Evolutionary conservation across 2,329 filamentous ascomycete species (phyloP).

Genomic region (Pseudocercospora musae): DNA sequence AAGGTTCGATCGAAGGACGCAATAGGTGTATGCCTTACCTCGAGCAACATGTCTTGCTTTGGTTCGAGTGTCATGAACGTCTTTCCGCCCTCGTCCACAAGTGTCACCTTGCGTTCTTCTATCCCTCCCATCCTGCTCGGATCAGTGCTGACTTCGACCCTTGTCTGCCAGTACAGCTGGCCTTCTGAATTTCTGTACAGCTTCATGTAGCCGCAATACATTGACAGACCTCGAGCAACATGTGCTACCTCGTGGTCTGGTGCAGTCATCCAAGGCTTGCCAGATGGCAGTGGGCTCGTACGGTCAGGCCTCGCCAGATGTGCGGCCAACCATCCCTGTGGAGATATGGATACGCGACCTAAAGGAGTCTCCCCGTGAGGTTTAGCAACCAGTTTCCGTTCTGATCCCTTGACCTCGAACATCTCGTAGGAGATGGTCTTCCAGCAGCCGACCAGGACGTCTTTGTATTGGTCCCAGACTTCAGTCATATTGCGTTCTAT

Average conservation of each 20-base stretch:
- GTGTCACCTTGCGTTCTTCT: slow-evolving; percentile 23
- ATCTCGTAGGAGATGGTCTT: slow-evolving; percentile 27
- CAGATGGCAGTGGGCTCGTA: slow-evolving; percentile 15
- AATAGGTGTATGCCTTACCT: slow-evolving; percentile 5
- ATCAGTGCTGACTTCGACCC: slow-evolving; percentile 25
- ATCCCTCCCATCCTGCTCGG: slow-evolving; percentile 23
- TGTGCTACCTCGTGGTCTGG: slow-evolving; percentile 24
- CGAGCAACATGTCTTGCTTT: slow-evolving; percentile 21
- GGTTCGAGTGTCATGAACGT: slow-evolving; percentile 26
- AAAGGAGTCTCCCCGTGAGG: slow-evolving; percentile 27
- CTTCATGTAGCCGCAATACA: slow-evolving; percentile 29
- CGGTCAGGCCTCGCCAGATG: slow-evolving; percentile 23
- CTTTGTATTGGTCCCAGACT: slow-evolving; percentile 24
- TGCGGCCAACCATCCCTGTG: slow-evolving; percentile 24
- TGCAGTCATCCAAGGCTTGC: slow-evolving; percentile 21
- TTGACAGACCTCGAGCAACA: slow-evolving; percentile 23
- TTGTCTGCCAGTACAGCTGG: slow-evolving; percentile 27
- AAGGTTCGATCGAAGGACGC: not conserved
- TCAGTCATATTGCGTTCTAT: slow-evolving; percentile 5
- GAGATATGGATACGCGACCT: slow-evolving; percentile 25
- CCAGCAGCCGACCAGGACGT: slow-evolving; percentile 26
- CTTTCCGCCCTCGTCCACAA: slow-evolving; percentile 23
- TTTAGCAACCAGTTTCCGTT: slow-evolving; percentile 22
- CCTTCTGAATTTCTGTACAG: slow-evolving; percentile 22
- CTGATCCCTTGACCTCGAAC: slow-evolving; percentile 14